These are phyloP conservation scores for Hypoxylon sp. DNA, from an alignment of 2,329 filamentous ascomycete genomes.

Conservation along the genomic window DNA sequence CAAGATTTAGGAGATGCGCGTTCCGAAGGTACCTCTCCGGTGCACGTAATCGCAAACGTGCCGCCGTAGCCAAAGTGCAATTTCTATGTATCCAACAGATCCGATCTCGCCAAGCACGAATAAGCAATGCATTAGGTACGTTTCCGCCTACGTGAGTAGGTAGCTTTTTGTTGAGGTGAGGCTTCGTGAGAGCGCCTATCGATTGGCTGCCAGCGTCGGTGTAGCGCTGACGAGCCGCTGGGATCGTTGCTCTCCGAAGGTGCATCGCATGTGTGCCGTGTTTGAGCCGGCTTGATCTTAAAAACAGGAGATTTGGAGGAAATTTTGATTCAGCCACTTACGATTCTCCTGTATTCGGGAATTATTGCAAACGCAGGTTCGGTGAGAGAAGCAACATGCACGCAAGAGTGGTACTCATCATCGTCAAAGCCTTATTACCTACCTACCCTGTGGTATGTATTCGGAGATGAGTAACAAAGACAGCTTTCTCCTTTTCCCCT, in stretches of 20 bases:
- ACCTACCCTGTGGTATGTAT: too few species aligned
- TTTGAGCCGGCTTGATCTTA: conserved; percentile 7
- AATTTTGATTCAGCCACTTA: conserved; percentile 13
- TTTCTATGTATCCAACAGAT: conserved; percentile 4
- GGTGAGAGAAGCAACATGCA: conserved; percentile 12
- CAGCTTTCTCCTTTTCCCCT: too few species aligned
- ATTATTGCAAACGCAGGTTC: conserved; percentile 5
- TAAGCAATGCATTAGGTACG: conserved; percentile 8
- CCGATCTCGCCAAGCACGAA: conserved; percentile 10
- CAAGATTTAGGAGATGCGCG: conserved; percentile 4
- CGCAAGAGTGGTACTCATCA: conserved; percentile 10
- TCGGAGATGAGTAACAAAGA: too few species aligned
- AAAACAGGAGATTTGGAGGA: conserved; percentile 11
- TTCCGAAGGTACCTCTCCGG: background rate
- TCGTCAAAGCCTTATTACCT: conserved; percentile 16
- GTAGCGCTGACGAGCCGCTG: conserved; percentile 23
- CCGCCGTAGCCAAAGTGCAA: conserved; percentile 10
- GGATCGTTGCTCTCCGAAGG: conserved; percentile 5
- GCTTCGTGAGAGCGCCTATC: conserved; percentile 19
- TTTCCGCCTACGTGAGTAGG: conserved; percentile 16
- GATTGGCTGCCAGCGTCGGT: conserved; percentile 32
- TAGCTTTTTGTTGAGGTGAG: conserved; percentile 32
- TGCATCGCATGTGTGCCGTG: conserved; percentile 19
- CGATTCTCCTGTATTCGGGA: background rate
- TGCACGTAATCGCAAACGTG: conserved; percentile 14